phyloP scores from a whole-genome alignment of 768 basidiomycete species.

The Amanita brunnescens region DNA sequence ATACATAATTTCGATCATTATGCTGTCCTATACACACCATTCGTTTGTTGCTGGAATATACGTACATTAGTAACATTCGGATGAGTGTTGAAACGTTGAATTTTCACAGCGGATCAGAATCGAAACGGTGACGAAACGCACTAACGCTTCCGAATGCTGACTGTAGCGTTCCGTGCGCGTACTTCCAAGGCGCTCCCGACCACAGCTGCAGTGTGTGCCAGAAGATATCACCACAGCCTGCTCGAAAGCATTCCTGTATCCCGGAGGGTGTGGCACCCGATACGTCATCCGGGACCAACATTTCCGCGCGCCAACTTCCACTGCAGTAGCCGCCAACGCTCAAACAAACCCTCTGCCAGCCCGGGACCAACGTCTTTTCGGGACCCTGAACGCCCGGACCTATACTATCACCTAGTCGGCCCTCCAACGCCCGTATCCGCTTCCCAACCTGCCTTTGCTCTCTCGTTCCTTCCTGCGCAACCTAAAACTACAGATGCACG shows the following conservation, averaged over 20 bases:
- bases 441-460: conserved; percentile 43
- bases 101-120: not conserved
- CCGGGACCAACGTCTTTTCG: conserved; percentile 15
- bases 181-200: no score
- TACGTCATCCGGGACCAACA: no score
- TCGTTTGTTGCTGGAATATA: conserved; percentile 4
- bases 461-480: conserved; percentile 49
- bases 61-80: not conserved
- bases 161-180: no score
- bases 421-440: conserved; percentile 42
- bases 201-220: not conserved
- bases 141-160: no score
- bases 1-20: conserved; percentile 7
- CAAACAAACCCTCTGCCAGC: not conserved
- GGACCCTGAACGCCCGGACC: conserved; percentile 54
- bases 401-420: conserved; percentile 61
- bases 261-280: not conserved
- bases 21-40: conserved; percentile 2
- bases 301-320: not conserved
- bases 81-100: no score
- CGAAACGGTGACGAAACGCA: not conserved
- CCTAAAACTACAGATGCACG: conserved; percentile 36
- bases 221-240: not conserved
- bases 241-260: not conserved
- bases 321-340: not conserved